Evolutionary conservation across 805 yeast species (phyloP).

Genomic region (Candida berthetii): DNA sequence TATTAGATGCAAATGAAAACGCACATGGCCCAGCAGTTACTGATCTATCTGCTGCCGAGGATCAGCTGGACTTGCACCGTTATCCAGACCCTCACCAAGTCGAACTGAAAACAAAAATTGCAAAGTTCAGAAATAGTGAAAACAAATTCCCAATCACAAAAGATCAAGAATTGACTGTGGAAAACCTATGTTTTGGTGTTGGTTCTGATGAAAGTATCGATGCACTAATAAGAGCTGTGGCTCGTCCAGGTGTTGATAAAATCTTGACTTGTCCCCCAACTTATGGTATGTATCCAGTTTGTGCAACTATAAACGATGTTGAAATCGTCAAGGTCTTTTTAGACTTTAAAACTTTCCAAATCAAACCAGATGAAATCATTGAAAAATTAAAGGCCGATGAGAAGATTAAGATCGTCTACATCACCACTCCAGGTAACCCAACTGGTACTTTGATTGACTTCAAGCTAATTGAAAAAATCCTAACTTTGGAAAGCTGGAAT

Average conservation of each 20-base stretch:
- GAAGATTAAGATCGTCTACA: constrained; percentile 64
- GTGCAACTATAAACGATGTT: constrained; percentile 87
- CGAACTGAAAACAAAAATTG: constrained; percentile 64
- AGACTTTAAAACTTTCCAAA: constrained; percentile 55
- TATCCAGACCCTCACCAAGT: constrained; percentile 97
- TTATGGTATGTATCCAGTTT: constrained; percentile 93
- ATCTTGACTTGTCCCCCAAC: constrained; percentile 90
- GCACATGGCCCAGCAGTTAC: constrained; percentile 81
- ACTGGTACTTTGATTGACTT: constrained; percentile 64
- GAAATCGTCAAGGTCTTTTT: constrained; percentile 71
- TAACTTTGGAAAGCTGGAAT: constrained; percentile 46
- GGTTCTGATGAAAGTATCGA: constrained; percentile 98
- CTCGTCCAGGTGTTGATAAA: constrained; percentile 79
- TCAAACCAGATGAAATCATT: constrained; percentile 52
- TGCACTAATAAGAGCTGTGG: constrained; percentile 75
- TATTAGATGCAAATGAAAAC: constrained; percentile 94
- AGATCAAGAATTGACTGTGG: constrained; percentile 37
- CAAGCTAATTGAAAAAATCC: constrained; percentile 39
- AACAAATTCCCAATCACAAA: constrained; percentile 18
- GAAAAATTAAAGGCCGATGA: constrained; percentile 48
- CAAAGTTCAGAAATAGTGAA: constrained; percentile 61
- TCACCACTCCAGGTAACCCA: constrained; percentile 97
- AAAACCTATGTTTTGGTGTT: constrained; percentile 86
- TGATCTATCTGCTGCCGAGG: constrained; percentile 37
- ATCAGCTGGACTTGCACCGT: constrained; percentile 61